These are phyloP conservation scores for Rhodotorula sp. DNA, from an alignment of 1,284 basidiomycete species.

Conservation along the genomic window DNA sequence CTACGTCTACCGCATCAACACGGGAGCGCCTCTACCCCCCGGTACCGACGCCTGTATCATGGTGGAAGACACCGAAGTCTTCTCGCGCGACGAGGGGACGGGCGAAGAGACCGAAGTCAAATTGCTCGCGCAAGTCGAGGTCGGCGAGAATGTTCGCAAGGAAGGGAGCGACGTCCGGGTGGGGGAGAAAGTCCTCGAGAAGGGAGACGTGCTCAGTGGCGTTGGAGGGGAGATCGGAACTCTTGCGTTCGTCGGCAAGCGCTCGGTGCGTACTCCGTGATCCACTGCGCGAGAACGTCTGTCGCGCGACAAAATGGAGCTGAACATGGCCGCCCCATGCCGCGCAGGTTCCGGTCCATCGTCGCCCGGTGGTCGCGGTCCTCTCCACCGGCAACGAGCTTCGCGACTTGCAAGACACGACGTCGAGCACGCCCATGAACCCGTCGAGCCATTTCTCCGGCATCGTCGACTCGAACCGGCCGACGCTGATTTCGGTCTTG, in stretches of 20 bases:
- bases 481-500: slow-evolving; percentile 67
- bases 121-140: slow-evolving; percentile 62
- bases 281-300: neutral
- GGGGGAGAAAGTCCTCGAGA: slow-evolving; percentile 66
- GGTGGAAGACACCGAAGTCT: slow-evolving; percentile 82
- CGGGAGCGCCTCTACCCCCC: slow-evolving; percentile 69
- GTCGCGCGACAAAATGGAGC: neutral
- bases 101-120: slow-evolving; percentile 68
- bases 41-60: slow-evolving; percentile 79
- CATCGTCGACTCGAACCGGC: slow-evolving; percentile 79
- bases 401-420: slow-evolving; percentile 59
- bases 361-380: slow-evolving; percentile 71
- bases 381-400: slow-evolving; percentile 84
- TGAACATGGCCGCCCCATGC: neutral
- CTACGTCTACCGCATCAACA: slow-evolving; percentile 71
- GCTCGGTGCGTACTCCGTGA: slow-evolving; percentile 55
- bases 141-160: slow-evolving; percentile 69
- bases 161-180: slow-evolving; percentile 70
- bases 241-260: slow-evolving; percentile 71
- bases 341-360: slow-evolving; percentile 62
- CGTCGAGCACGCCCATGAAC: slow-evolving; percentile 33
- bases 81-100: slow-evolving; percentile 48
- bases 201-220: slow-evolving; percentile 62
- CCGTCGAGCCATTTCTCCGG: slow-evolving; percentile 49
- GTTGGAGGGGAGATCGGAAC: slow-evolving; percentile 83